A percentile compares a stretch with the other conserved stretches of the same genome.
Conservation (phyloP, 306 rosid species). For the Sphenostylis stenocarpa region DNA sequence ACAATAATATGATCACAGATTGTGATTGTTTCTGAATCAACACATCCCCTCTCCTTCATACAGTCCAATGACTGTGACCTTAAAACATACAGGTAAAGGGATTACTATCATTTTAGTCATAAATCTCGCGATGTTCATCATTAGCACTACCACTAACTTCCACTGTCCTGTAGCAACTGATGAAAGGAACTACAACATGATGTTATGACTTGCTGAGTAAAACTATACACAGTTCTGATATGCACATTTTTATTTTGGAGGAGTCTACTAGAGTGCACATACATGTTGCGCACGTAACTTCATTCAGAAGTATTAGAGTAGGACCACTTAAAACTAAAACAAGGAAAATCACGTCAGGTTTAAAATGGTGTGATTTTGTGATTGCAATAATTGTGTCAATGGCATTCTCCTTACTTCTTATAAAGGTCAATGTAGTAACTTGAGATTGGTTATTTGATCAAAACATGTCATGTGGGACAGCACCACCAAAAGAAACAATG, state of each 20-base stretch:
- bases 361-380: constrained; percentile 5
- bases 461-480: constrained; percentile 19
- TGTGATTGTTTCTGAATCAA: neutral
- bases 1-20: no score
- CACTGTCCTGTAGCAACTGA: neutral
- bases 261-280: neutral
- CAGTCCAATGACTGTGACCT: neutral
- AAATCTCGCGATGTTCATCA: constrained; percentile 1
- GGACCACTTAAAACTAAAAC: neutral
- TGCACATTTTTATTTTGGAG: neutral
- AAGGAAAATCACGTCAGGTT: neutral
- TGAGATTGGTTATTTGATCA: constrained; percentile 3
- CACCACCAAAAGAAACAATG: neutral
- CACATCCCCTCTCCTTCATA: neutral
- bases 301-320: neutral
- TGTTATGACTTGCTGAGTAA: neutral
- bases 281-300: neutral
- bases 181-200: neutral
- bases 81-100: neutral
- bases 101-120: neutral
- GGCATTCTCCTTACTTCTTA: constrained; percentile 7
- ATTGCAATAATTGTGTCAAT: constrained; percentile 20
- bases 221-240: neutral
- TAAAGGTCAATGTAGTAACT: neutral
- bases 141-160: neutral